Percentiles rank a stretch among this genome's conserved stretches.
Evolutionary conservation across 108 stramenopile genomes (phyloP).

Genomic region (Cyclotella choctawhatcheeana): DNA sequence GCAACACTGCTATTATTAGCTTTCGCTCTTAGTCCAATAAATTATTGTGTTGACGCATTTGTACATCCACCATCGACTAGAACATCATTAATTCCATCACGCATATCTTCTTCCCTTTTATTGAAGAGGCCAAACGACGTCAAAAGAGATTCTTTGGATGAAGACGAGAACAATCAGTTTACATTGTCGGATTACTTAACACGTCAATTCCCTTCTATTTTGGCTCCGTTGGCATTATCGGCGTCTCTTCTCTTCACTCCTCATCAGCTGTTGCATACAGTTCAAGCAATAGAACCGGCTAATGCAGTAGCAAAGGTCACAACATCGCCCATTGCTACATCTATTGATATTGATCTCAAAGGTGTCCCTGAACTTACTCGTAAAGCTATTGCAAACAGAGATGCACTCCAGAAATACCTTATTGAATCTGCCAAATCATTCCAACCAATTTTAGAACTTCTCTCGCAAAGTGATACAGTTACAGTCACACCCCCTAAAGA

Average conservation of each 20-base stretch:
- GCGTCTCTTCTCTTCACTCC: constrained; percentile 36
- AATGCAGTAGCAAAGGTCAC: constrained; percentile 2
- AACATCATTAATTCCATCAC: too few species aligned
- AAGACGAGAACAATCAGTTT: not conserved
- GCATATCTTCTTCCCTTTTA: too few species aligned
- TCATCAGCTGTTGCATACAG: constrained; percentile 13
- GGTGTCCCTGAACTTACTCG: constrained; percentile 32
- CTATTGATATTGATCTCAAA: constrained; percentile 42
- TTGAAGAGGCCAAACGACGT: too few species aligned
- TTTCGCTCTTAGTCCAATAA: too few species aligned
- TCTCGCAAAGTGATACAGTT: constrained; percentile 42
- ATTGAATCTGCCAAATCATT: constrained; percentile 36
- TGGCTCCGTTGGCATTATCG: constrained; percentile 18
- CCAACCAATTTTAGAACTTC: constrained; percentile 31
- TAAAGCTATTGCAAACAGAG: constrained; percentile 41
- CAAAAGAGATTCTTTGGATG: too few species aligned
- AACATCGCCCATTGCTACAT: constrained; percentile 18
- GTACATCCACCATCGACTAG: too few species aligned
- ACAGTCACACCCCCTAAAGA: constrained; percentile 34
- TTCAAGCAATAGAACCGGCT: constrained; percentile 9
- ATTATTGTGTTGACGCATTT: too few species aligned
- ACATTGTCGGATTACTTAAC: constrained; percentile 4
- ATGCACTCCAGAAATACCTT: constrained; percentile 31
- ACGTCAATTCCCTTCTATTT: constrained; percentile 16
- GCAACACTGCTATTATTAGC: too few species aligned